Evolutionary conservation across 345 rosid genomes (phyloP).

Genomic region (Citrus hindsii): DNA sequence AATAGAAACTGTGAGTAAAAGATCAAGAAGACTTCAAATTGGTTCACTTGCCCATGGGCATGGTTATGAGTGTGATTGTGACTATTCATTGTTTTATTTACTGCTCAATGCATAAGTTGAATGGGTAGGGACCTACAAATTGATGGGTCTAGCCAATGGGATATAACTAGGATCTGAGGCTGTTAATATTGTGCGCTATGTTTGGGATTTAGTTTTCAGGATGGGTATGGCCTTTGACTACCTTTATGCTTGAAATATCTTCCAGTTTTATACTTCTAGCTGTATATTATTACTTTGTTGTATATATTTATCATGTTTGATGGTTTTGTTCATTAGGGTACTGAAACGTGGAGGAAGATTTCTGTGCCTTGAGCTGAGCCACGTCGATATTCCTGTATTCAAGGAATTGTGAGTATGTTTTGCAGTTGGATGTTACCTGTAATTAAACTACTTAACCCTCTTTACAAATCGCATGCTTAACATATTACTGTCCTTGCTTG

Average conservation of each 20-base stretch:
- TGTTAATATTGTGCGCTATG: not conserved
- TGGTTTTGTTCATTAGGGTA: conserved; percentile 46
- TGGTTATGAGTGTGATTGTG: too few relatives aligned
- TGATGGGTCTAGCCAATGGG: too few relatives aligned
- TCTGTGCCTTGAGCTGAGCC: conserved; percentile 94
- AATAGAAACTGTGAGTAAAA: too few relatives aligned
- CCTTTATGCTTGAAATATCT: not conserved
- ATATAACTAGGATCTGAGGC: too few relatives aligned
- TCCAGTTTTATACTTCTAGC: not conserved
- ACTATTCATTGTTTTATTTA: too few relatives aligned
- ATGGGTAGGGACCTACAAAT: too few relatives aligned
- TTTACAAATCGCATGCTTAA: not conserved
- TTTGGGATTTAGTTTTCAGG: not conserved
- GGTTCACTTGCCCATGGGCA: too few relatives aligned
- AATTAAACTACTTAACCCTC: not conserved
- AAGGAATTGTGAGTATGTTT: conserved; percentile 73
- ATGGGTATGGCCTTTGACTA: not conserved
- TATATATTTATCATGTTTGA: not conserved
- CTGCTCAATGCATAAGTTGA: too few relatives aligned
- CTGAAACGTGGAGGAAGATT: conserved; percentile 92
- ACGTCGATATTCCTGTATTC: conserved; percentile 76
- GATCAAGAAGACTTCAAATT: too few relatives aligned
- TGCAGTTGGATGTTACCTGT: not conserved
- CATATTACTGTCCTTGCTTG: not conserved
- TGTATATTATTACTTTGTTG: not conserved